Conservation (phyloP, 768 basidiomycete genomes). For the Tephrocybe sp. region DNA sequence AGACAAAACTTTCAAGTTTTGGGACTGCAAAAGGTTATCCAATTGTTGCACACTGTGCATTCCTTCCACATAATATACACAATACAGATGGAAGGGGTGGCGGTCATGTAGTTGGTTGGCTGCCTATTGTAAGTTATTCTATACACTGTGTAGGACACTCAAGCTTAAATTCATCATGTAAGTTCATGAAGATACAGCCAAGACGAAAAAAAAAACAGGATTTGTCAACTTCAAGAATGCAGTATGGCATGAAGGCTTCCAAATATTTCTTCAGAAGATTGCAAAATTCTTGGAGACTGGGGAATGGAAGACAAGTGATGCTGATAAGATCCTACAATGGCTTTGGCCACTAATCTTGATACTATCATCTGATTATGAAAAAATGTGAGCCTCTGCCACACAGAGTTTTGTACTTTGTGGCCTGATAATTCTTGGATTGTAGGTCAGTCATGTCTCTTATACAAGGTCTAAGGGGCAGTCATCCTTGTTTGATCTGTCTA, state of each 20-base stretch:
- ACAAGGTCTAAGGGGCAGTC: too few relatives aligned
- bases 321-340: conserved; percentile 22
- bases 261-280: conserved; percentile 27
- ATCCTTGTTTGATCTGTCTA: too few relatives aligned
- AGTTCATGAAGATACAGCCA: conserved; percentile 28
- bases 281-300: conserved; percentile 22
- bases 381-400: conserved; percentile 35
- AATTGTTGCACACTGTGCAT: conserved; percentile 30
- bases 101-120: conserved; percentile 35
- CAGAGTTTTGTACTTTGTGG: not conserved
- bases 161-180: conserved; percentile 18
- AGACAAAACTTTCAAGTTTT: conserved; percentile 36
- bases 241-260: conserved; percentile 37
- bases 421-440: too few relatives aligned
- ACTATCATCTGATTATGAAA: conserved; percentile 42
- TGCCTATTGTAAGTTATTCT: conserved; percentile 38
- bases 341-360: conserved; percentile 39
- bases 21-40: conserved; percentile 37
- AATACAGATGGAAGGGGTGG: conserved; percentile 35
- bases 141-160: too few relatives aligned
- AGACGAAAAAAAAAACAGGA: conserved; percentile 27
- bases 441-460: too few relatives aligned
- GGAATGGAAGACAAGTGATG: conserved; percentile 19
- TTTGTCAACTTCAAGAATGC: conserved; percentile 33
- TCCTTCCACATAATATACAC: conserved; percentile 28